These are phyloP conservation scores for Talaromyces liani DNA, from an alignment of 495 filamentous ascomycete genomes.

Conservation along the genomic window DNA sequence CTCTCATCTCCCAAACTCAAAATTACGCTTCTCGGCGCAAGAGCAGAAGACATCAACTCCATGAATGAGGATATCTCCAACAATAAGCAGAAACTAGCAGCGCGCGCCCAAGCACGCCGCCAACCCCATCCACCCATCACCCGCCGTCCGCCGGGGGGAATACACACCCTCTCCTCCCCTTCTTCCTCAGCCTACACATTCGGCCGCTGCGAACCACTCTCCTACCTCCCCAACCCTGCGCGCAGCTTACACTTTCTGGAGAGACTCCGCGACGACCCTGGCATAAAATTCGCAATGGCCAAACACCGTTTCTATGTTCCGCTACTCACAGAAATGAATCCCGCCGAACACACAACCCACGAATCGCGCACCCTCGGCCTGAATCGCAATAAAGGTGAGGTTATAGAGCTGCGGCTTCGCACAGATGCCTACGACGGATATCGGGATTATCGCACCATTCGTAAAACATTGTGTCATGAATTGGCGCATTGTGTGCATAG, in stretches of 20 bases:
- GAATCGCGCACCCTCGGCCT: conserved; percentile 77
- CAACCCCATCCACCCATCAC: conserved; percentile 22
- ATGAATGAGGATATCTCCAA: conserved; percentile 33
- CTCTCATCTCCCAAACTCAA: conserved; percentile 42
- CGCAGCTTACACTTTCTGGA: conserved; percentile 65
- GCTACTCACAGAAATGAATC: conserved; percentile 92
- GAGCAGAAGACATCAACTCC: conserved; percentile 26
- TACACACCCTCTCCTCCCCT: conserved; percentile 30
- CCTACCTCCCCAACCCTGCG: conserved; percentile 67
- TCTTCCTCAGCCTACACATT: conserved; percentile 68
- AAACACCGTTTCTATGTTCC: conserved; percentile 81
- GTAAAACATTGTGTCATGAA: conserved; percentile 92
- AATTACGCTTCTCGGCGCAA: conserved; percentile 36
- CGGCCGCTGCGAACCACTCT: conserved; percentile 64
- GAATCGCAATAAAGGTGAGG: conserved; percentile 81
- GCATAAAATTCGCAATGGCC: conserved; percentile 75
- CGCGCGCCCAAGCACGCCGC: conserved; percentile 28
- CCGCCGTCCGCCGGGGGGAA: conserved; percentile 30
- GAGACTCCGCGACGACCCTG: conserved; percentile 72
- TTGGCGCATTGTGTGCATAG: conserved; percentile 84
- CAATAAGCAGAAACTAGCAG: conserved; percentile 28
- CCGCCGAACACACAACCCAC: conserved; percentile 69
- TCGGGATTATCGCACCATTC: conserved; percentile 79
- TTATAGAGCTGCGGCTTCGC: conserved; percentile 82
- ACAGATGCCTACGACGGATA: conserved; percentile 95